Evolutionary conservation across 1,139 yeast genomes (phyloP), one percentile per base, ranked within the genome.

Genomic region (Blastobotrys malaysiensis): DNA sequence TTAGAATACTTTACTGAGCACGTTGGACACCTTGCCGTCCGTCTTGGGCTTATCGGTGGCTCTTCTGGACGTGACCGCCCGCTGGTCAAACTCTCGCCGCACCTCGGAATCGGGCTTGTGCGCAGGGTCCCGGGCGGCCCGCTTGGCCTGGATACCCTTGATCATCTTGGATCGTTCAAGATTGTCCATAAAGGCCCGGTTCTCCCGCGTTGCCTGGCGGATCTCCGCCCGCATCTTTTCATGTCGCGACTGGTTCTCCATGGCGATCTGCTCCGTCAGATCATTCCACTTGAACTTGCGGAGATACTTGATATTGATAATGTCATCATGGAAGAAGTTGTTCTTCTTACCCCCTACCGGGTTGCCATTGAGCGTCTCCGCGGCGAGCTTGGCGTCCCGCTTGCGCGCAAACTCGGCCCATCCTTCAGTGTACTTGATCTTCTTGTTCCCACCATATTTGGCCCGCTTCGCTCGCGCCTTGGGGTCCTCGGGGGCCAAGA

Each of bases 221-320:
- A 93, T 80, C 69, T 95, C 98, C 59, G 95, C 80, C 54, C 91
- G 84, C 65, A 93, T 76, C 71, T 88, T 89, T 54, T 93, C 83
- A 66, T 89, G 96, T 71, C 97, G 82, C 46, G 86, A 78, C 69
- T 91, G 97, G 61, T 87, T 86, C 71, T 93, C 99, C 65, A 82
- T 82, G 5, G 97, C 91, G 61, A 93, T 88, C 68, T 93, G 97
- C 67, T 88, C 96, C 1, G 98, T 90, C 66, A 93, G 77, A 65
- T 95, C 96, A 57, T 85, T 78, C 99, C 99, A 93, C 67, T 95
- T 93, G 77, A 91, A 95, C 5, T 93, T 90, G 13, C 90, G 85
- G 59, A 93, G 76, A 65, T 93, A 93, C 69, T 88, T 91, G 57
- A 93, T 83, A 67, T 90, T 93, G 73, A 95, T 78, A 20, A 93